These are phyloP conservation scores for Phylloporus arenicola DNA, from an alignment of 768 basidiomycete species.

Conservation along the genomic window DNA sequence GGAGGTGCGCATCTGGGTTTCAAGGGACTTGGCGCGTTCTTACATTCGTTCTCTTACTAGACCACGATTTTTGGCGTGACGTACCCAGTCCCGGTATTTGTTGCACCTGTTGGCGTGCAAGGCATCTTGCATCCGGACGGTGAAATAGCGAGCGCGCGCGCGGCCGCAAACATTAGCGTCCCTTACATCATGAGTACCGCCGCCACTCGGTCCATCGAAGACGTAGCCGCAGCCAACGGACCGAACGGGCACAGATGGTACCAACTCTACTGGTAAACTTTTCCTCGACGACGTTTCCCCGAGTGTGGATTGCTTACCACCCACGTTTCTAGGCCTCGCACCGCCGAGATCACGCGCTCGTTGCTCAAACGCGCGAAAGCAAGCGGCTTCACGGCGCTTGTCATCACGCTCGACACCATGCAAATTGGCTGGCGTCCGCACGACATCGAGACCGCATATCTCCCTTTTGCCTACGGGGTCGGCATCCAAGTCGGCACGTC, in stretches of 20 bases:
- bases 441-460: constrained; percentile 58
- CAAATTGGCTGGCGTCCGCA: constrained; percentile 70
- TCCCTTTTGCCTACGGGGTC: constrained; percentile 62
- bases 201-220: constrained; percentile 65
- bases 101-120: constrained; percentile 78
- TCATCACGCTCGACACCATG: constrained; percentile 79
- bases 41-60: constrained; percentile 29
- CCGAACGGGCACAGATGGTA: constrained; percentile 63
- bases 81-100: constrained; percentile 53
- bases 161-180: constrained; percentile 55
- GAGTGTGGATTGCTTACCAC: background rate
- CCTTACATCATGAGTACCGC: constrained; percentile 77
- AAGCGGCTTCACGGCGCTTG: constrained; percentile 61
- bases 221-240: constrained; percentile 69
- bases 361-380: constrained; percentile 61
- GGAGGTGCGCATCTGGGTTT: constrained; percentile 39
- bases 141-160: constrained; percentile 65
- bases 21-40: background rate
- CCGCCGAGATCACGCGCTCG: constrained; percentile 57
- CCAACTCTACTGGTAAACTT: constrained; percentile 69
- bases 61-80: constrained; percentile 68
- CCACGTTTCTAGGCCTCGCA: constrained; percentile 46
- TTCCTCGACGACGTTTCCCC: background rate
- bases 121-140: constrained; percentile 65
- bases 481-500: constrained; percentile 64